phyloP scores from a whole-genome alignment of 495 filamentous ascomycete species.

The Aspergillus egyptiacus region DNA sequence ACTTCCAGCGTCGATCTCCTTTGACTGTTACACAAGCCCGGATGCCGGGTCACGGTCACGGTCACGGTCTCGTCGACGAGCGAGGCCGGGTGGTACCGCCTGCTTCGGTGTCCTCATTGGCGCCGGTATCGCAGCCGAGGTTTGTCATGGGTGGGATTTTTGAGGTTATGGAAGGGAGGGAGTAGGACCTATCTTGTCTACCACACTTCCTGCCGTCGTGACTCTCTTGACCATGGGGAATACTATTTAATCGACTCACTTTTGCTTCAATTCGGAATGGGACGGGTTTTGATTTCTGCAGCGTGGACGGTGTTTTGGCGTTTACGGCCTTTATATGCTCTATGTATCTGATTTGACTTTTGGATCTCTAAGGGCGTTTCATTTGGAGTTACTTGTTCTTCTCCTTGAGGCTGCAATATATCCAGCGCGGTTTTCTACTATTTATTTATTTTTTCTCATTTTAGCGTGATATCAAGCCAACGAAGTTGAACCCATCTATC shows the following conservation, averaged over 20 bases:
- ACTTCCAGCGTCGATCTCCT: not conserved
- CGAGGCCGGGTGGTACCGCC: too few species aligned
- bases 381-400: not conserved
- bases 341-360: slow-evolving; percentile 1
- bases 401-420: too few species aligned
- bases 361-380: not conserved
- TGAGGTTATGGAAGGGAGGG: slow-evolving; percentile 44
- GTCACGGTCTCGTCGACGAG: slow-evolving; percentile 8
- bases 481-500: too few species aligned
- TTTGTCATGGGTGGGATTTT: slow-evolving; percentile 46
- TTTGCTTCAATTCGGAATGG: too few species aligned
- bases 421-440: too few species aligned
- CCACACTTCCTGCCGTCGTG: not conserved
- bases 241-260: too few species aligned
- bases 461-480: too few species aligned
- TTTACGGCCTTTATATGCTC: not conserved
- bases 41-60: slow-evolving; percentile 21
- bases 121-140: slow-evolving; percentile 21
- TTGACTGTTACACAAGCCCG: slow-evolving; percentile 7
- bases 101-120: not conserved
- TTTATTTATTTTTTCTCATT: too few species aligned
- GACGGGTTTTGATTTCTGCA: too few species aligned
- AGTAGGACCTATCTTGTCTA: slow-evolving; percentile 14
- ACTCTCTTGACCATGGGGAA: not conserved
- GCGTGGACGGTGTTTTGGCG: slow-evolving; percentile 3